Base-by-base conservation (phyloP, 257 asterid species). In the Capsicum rhomboideum region DNA sequence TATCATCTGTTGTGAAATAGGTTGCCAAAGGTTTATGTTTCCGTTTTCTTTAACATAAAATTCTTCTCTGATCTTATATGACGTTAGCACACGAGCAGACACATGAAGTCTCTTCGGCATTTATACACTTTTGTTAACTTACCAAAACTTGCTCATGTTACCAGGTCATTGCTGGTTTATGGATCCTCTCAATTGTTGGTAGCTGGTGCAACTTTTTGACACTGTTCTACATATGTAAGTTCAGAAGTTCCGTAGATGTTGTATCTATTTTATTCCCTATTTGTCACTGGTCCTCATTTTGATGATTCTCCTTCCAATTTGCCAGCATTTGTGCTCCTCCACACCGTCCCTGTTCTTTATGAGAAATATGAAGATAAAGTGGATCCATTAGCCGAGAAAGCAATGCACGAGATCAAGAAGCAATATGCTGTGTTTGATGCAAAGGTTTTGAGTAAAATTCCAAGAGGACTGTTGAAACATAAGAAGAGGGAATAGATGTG, bases 171-270 rank as follows among this genome's bases (percentile, higher is more conserved):
- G 87, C 88, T 82, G 96, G 93, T 37, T 87, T 96, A 81, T 96
- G 98, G 99, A 78, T 89, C 71, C 82, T 96, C 69, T 96, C 99
- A 2, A 85, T 94, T 71, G 85, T 94, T 82, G 99, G 99, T 64
- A 93, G 95, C 89, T 96, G 89, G 92, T 89, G 90, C 94, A 92
- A 88, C 87, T 94, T 96, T 91, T 88, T 96, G 92, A 96, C 99
- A 2, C 82, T 96, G 94, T 90, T 90, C 84, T 94, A 96, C 83
- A 85, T 93, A 81, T 42, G 99, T 96, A 89, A 93, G 90, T 74
- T 10, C 1, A 29, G 20, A 17, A 55, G 2, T 23, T 31, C 28
- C n/a, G 1, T 37, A 26, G n/a, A 12, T 17, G 34, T 28, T 28
- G 49, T 21, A 26, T 29, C 12, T 6, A 12, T 37, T 52, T 10